These are phyloP conservation scores for Stevia rebaudiana DNA, from an alignment of 140 eudicot species.

Conservation along the genomic window DNA sequence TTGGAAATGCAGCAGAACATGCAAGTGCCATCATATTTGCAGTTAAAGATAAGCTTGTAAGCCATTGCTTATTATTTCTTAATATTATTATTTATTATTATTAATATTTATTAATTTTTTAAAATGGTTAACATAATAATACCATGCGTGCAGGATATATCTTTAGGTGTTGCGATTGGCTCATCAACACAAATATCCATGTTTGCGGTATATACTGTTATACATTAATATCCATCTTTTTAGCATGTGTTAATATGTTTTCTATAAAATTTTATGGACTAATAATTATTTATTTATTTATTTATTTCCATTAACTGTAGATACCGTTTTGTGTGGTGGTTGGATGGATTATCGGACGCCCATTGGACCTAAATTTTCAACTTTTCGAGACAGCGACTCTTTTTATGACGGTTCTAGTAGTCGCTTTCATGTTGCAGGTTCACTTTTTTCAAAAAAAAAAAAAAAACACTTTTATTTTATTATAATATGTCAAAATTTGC, in stretches of 20 bases:
- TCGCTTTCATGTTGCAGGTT: conserved; percentile 88
- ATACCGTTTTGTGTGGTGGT: conserved; percentile 74
- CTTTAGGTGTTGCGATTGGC: conserved; percentile 88
- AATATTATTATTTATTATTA: background rate
- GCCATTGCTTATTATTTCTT: conserved; percentile 19
- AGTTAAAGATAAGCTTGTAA: conserved; percentile 71
- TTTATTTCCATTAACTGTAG: conserved; percentile 33
- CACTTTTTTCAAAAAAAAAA: background rate
- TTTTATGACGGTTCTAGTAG: conserved; percentile 69
- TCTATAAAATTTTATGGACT: background rate
- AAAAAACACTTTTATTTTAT: background rate
- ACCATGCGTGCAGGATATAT: conserved; percentile 50
- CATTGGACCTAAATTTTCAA: conserved; percentile 77
- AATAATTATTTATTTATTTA: background rate
- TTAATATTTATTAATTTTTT: background rate
- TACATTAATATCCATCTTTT: conserved; percentile 57
- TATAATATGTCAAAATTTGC: background rate
- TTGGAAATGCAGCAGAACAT: conserved; percentile 96
- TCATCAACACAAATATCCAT: conserved; percentile 87
- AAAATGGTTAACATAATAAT: background rate
- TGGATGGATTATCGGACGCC: conserved; percentile 73
- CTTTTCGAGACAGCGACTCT: conserved; percentile 86
- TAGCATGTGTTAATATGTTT: conserved; percentile 20
- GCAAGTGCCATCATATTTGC: conserved; percentile 91
- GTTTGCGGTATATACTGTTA: conserved; percentile 61